Base-by-base conservation (phyloP, 1,284 basidiomycete genomes). In the Cryptococcus hybrid region DNA sequence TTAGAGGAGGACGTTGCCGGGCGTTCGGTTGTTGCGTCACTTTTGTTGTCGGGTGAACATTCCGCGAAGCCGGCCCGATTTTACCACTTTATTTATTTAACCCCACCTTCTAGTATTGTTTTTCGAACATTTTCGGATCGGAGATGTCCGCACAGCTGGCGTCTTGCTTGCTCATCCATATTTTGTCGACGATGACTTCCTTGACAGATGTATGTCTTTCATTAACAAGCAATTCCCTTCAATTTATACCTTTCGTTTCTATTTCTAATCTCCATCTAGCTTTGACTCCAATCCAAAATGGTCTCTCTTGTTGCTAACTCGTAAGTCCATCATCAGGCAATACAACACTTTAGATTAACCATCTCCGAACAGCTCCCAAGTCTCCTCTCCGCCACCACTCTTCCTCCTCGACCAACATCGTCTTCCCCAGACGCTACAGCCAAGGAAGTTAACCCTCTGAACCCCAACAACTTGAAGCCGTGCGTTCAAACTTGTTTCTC, bases 391-490 rank as follows among this genome's bases (percentile, higher is more conserved):
- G 40, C 50, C 51, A 38, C 40, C 42, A 37, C 15, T 36, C 50
- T 51, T 13, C 50, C 47, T 24, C 7, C 50, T 42, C 50, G 37
- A 35, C 52, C 48, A 2, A 35, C 47, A 30, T 43, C 47, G 8
- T 24, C 43, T 30, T 42, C 47, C 7, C 47, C 44, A 30, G n/a
- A n/a, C 7, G 44, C 45, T 9, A 46, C 39, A 13, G 50, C 54
- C 30, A 63, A 67, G 55, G 60, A 62, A 46, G 66, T 76, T 48
- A 93, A 92, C 73, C 89, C 88, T 8, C 79, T 92, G 60, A 97
- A 96, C 74, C 93, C 93, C 0, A 11, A 12, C 15, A 42, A 42
- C 13, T 82, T 95, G 62, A 95, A 95, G 75, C 90, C 93, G 92
- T 95, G 75, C 66, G 89, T 83, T 12, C 30, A 4, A 12, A 15